These are phyloP conservation scores for Backusella tuberculispora DNA, from an alignment of 192 early-diverging fungal genomes.

Conservation along the genomic window DNA sequence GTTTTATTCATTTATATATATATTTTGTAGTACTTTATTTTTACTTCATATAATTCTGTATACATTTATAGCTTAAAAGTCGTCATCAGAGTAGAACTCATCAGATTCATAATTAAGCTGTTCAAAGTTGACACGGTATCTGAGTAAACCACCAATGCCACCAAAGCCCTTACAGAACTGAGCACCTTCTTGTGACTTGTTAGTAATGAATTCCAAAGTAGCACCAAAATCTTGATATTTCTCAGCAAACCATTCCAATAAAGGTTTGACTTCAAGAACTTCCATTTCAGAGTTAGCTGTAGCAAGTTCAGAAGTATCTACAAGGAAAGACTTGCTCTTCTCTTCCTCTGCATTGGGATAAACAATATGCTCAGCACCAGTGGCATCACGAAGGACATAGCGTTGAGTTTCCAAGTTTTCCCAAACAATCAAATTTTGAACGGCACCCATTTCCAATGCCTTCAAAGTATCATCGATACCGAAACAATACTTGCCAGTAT, in stretches of 20 bases:
- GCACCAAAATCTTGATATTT: conserved; percentile 98
- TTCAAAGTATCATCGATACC: conserved; percentile 96
- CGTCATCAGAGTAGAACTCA: conserved; percentile 62
- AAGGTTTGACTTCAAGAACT: conserved; percentile 73
- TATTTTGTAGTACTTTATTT: not conserved
- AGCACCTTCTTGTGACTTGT: conserved; percentile 93
- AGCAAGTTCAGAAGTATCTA: conserved; percentile 32
- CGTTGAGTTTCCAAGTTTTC: conserved; percentile 89
- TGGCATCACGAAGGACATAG: conserved; percentile 75
- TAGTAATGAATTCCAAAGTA: conserved; percentile 92
- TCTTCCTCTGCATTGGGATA: conserved; percentile 89
- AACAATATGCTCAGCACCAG: conserved; percentile 66
- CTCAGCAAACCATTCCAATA: conserved; percentile 98
- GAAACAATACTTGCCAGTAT: conserved; percentile 96
- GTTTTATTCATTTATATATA: conserved; percentile 5
- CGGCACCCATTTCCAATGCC: conserved; percentile 96
- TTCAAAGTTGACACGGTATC: conserved; percentile 92
- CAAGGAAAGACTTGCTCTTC: conserved; percentile 73
- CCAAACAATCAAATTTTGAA: conserved; percentile 98
- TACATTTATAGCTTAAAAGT: conserved; percentile 20
- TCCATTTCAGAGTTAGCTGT: conserved; percentile 76
- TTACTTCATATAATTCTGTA: not conserved
- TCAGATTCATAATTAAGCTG: conserved; percentile 67
- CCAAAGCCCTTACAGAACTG: conserved; percentile 99
- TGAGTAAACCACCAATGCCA: conserved; percentile 76